Evolutionary conservation across 805 yeast species (phyloP).

Genomic region (Candida maesae): DNA sequence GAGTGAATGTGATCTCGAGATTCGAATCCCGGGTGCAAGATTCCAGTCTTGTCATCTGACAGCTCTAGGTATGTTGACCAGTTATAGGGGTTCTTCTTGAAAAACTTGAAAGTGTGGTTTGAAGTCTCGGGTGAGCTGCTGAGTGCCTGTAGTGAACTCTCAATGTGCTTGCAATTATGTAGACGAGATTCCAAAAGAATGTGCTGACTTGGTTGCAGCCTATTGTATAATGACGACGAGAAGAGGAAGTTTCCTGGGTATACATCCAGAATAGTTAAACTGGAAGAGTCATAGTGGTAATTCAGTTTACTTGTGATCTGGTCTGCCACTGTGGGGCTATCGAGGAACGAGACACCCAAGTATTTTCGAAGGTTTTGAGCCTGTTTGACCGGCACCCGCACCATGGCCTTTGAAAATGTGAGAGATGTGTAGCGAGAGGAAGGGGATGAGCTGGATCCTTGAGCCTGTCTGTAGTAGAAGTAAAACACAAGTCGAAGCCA

Average conservation of each 20-base stretch:
- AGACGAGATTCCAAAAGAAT: conserved; percentile 53
- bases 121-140: neutral
- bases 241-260: conserved; percentile 59
- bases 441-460: too few species aligned
- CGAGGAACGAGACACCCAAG: conserved; percentile 8
- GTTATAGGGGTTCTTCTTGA: conserved; percentile 51
- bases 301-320: conserved; percentile 46
- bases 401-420: neutral
- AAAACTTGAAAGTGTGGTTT: conserved; percentile 26
- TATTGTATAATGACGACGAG: conserved; percentile 57
- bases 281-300: conserved; percentile 31
- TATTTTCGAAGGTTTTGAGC: conserved; percentile 11
- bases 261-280: conserved; percentile 53
- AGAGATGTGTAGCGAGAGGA: neutral
- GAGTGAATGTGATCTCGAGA: conserved; percentile 43
- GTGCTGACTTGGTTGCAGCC: conserved; percentile 60
- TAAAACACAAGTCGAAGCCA: too few species aligned
- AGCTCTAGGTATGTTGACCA: conserved; percentile 60
- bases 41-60: conserved; percentile 40
- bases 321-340: conserved; percentile 8
- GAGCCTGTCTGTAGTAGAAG: too few species aligned
- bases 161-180: conserved; percentile 24
- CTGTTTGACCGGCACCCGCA: conserved; percentile 5
- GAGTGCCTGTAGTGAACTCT: conserved; percentile 4
- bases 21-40: conserved; percentile 36